Evolutionary conservation across 139 green algal genomes (phyloP).

Genomic region (Pseudopediastrum boryanum): DNA sequence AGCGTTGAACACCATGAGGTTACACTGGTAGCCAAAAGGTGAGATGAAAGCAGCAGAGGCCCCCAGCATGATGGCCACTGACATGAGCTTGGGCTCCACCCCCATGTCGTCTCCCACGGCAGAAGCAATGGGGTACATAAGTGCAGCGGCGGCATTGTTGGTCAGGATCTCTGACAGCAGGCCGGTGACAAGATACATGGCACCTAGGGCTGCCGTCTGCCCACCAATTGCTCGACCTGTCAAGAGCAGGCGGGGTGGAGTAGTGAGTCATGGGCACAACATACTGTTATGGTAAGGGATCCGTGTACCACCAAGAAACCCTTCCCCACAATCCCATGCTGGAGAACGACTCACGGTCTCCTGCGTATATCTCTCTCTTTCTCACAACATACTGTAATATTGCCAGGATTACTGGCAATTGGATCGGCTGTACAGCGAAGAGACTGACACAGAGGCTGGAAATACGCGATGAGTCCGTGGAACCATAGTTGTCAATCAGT

Average conservation of each 20-base stretch:
- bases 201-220: slow-evolving; percentile 41
- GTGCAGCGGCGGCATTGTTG: slow-evolving; percentile 65
- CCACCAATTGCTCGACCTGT: slow-evolving; percentile 45
- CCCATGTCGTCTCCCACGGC: slow-evolving; percentile 43
- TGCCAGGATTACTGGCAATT: too few species aligned
- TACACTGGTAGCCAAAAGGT: slow-evolving; percentile 68
- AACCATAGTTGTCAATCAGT: too few species aligned
- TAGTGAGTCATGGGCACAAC: too few species aligned
- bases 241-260: too few species aligned
- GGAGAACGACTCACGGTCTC: too few species aligned
- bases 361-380: too few species aligned
- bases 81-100: slow-evolving; percentile 31
- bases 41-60: slow-evolving; percentile 59
- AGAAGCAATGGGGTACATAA: slow-evolving; percentile 60
- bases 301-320: too few species aligned
- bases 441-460: too few species aligned
- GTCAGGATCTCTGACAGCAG: slow-evolving; percentile 67
- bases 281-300: slow-evolving; percentile 2
- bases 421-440: too few species aligned
- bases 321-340: too few species aligned
- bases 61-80: slow-evolving; percentile 53
- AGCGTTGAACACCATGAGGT: background rate
- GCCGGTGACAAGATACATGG: slow-evolving; percentile 67
- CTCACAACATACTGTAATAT: too few species aligned
- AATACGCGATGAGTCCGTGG: too few species aligned